Evolutionary conservation across 371 early-diverging fungal genomes (phyloP), one percentile per base, ranked within the genome.

Genomic region (Mortierella sp.): DNA sequence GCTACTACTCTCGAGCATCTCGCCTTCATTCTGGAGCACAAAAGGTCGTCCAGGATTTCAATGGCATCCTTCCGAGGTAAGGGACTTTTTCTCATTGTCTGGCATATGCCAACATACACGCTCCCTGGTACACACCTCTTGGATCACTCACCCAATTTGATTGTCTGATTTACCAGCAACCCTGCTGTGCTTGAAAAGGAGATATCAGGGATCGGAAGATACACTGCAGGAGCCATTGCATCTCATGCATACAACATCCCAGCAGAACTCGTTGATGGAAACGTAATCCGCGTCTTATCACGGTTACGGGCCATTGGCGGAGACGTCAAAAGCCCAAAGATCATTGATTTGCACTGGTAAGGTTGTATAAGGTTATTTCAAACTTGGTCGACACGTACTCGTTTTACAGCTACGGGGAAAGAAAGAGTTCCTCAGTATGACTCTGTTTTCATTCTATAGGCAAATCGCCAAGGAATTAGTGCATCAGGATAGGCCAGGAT

Each of bases 1-100:
- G 95, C 0, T 95, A 95, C 67, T 94, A 94, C 59, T 88, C 90
- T 7, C 82, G 95, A 27, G 95, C 91, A 1, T 69, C 78, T 48
- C 81, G 94, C 57, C 73, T 95, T 53, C 89, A 87, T 70, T 87
- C 90, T 63, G 92, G 85, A 2, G 92, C 95, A 12, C 78, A 85
- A 48, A 81, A 88, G 39, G 84, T 95, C 9, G 84, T 88, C 14
- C 56, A 79, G 13, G 71, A 87, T 28, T 80, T 83, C 46, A 74
- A 81, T 25, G 91, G 93, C 2, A 51, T 77, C 5, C 72, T 92
- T 1, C 94, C 93, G 8, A 67, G 78, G 47, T 76, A 61, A 49
- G 44, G 12, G 22, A 46, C 6, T 6, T 2, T 22, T 13, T 22
- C 24, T 27, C 31, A 51, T 17, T 17, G 8, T 16, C 25, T n/a